A percentile compares a stretch with the other conserved stretches of the same genome.
Conservation (phyloP, 176 grass and related monocot species). For the Puya raimondii region DNA sequence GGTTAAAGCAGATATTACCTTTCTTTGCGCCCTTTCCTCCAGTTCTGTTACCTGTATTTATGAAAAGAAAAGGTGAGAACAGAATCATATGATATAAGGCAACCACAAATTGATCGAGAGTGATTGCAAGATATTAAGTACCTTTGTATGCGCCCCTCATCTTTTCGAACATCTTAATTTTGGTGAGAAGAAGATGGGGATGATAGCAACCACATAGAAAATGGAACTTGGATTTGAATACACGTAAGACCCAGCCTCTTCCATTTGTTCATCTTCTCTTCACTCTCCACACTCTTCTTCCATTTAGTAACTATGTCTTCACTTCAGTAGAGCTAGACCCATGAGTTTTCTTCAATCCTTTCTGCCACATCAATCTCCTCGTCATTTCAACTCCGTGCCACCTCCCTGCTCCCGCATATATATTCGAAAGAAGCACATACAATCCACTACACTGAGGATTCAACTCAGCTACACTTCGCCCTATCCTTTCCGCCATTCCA, state of each 20-base stretch:
- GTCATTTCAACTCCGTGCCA: constrained; percentile 24
- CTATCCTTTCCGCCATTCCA: constrained; percentile 28
- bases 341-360: constrained; percentile 29
- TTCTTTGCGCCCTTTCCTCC: not conserved
- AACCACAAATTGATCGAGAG: not conserved
- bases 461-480: constrained; percentile 21
- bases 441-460: constrained; percentile 31
- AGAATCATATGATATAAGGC: not conserved
- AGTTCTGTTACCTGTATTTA: not conserved
- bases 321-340: constrained; percentile 32
- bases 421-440: constrained; percentile 40
- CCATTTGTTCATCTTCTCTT: not conserved
- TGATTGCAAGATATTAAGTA: not conserved
- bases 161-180: not conserved
- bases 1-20: not conserved
- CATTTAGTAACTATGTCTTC: not conserved
- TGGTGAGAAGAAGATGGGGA: not conserved
- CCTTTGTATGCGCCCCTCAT: not conserved
- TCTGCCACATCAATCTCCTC: constrained; percentile 29
- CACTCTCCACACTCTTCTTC: not conserved
- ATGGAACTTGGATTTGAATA: not conserved
- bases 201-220: not conserved
- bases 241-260: not conserved
- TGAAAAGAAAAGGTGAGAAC: not conserved
- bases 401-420: constrained; percentile 24